These are phyloP conservation scores for Capsella rubella DNA, from an alignment of 441 rosid genomes.

Conservation along the genomic window DNA sequence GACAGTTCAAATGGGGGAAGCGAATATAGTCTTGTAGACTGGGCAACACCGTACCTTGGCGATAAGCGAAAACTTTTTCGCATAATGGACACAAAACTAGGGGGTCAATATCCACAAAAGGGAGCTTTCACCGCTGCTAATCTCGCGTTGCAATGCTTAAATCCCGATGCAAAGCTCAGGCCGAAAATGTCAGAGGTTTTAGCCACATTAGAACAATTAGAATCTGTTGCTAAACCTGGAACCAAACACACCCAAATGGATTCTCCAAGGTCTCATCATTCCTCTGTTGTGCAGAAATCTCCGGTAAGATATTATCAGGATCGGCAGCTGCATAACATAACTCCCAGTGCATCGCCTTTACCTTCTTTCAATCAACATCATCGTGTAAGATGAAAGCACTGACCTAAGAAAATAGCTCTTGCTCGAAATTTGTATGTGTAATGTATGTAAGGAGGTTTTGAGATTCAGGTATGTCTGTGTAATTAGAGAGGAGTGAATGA, in stretches of 20 bases:
- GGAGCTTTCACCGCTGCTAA: conserved; percentile 62
- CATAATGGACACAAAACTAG: conserved; percentile 67
- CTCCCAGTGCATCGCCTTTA: conserved; percentile 58
- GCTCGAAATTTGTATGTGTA: conserved; percentile 23
- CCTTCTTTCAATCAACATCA: conserved; percentile 58
- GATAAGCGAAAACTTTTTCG: conserved; percentile 55
- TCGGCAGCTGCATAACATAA: conserved; percentile 51
- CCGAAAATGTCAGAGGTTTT: conserved; percentile 76
- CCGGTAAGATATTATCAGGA: conserved; percentile 49
- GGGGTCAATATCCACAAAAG: conserved; percentile 78
- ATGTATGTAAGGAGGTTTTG: conserved; percentile 21
- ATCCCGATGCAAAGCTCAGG: conserved; percentile 55
- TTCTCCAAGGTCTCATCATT: conserved; percentile 40
- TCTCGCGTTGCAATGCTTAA: conserved; percentile 65
- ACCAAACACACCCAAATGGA: conserved; percentile 41
- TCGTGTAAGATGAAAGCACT: conserved; percentile 46
- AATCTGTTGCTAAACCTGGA: conserved; percentile 51
- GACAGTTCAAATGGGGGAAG: conserved; percentile 49
- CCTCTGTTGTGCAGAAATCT: conserved; percentile 48
- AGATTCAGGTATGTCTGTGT: conserved; percentile 25
- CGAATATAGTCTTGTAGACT: conserved; percentile 55
- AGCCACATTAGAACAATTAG: conserved; percentile 53
- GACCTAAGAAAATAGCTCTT: not conserved
- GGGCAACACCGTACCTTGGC: conserved; percentile 57
- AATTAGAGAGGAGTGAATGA: not conserved